Conservation (phyloP, 2,329 filamentous ascomycete species). For the Cytospora piceae region DNA sequence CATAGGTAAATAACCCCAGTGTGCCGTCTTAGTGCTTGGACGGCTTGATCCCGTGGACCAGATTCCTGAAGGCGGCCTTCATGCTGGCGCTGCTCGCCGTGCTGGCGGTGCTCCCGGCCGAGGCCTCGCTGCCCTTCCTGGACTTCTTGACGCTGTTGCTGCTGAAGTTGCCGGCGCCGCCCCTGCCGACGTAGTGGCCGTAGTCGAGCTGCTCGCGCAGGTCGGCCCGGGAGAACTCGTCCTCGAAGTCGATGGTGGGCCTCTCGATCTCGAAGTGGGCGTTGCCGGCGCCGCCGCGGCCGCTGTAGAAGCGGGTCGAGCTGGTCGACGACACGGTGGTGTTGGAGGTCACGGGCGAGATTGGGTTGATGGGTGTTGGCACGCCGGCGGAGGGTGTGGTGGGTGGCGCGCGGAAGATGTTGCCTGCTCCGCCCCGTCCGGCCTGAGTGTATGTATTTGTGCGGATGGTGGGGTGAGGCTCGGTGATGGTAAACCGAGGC, state of each 20-base stretch:
- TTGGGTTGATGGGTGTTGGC: slow-evolving; percentile 47
- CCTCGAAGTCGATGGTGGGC: slow-evolving; percentile 67
- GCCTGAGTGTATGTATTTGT: slow-evolving; percentile 55
- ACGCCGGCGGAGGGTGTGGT: slow-evolving; percentile 54
- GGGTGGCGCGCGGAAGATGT: slow-evolving; percentile 54
- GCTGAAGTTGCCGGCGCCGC: slow-evolving; percentile 63
- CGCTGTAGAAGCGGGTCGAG: slow-evolving; percentile 60
- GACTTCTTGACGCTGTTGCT: slow-evolving; percentile 11
- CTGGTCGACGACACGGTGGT: slow-evolving; percentile 48
- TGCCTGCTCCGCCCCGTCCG: slow-evolving; percentile 60
- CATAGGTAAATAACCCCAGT: too few relatives aligned
- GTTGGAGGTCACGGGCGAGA: slow-evolving; percentile 44
- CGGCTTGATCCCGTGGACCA: slow-evolving; percentile 40
- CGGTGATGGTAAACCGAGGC: slow-evolving; percentile 50
- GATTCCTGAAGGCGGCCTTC: slow-evolving; percentile 41
- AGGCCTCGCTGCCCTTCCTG: slow-evolving; percentile 40
- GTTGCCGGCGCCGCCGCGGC: slow-evolving; percentile 71
- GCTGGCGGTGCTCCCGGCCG: slow-evolving; percentile 36
- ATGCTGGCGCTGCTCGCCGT: slow-evolving; percentile 37
- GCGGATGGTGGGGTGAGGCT: slow-evolving; percentile 52
- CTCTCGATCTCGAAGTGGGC: slow-evolving; percentile 56
- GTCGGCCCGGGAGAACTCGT: slow-evolving; percentile 63
- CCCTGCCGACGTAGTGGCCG: slow-evolving; percentile 62
- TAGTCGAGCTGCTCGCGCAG: slow-evolving; percentile 55
- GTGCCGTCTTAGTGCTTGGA: slow-evolving; percentile 7